A percentile compares a stretch with the other conserved stretches of the same genome.
Evolutionary conservation across 768 basidiomycete genomes (phyloP).

Genomic region (Hysterangium stoloniferum): DNA sequence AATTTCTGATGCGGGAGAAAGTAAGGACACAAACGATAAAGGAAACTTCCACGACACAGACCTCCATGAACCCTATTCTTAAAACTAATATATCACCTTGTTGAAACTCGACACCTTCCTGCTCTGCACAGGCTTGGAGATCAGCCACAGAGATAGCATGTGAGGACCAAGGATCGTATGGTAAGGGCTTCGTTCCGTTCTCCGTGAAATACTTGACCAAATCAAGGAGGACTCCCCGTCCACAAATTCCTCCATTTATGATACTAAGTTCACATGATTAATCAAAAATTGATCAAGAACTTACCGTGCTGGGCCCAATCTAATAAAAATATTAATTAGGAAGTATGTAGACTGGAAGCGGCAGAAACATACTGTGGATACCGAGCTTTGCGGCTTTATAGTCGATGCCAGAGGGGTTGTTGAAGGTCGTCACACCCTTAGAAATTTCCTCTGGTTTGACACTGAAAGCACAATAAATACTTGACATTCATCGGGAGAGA

Average conservation of each 20-base stretch:
- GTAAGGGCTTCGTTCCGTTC: background rate
- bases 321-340: background rate
- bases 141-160: constrained; percentile 5
- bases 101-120: constrained; percentile 12
- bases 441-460: background rate
- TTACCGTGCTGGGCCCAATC: constrained; percentile 6
- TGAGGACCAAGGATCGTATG: background rate
- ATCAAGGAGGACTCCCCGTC: constrained; percentile 15
- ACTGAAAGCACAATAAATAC: background rate
- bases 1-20: no score
- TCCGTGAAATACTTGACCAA: constrained; percentile 5
- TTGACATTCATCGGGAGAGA: background rate
- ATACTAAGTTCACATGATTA: no score
- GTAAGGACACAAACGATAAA: no score
- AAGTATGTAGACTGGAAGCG: no score
- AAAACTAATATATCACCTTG: constrained; percentile 15
- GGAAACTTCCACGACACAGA: no score
- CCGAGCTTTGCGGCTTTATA: constrained; percentile 42
- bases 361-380: constrained; percentile 58
- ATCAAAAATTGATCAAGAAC: no score
- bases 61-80: constrained; percentile 11
- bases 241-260: no score
- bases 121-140: constrained; percentile 9
- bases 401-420: constrained; percentile 41
- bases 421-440: background rate